Evolutionary conservation across 441 rosid genomes (phyloP).

Genomic region (Arabidopsis hybrid): DNA sequence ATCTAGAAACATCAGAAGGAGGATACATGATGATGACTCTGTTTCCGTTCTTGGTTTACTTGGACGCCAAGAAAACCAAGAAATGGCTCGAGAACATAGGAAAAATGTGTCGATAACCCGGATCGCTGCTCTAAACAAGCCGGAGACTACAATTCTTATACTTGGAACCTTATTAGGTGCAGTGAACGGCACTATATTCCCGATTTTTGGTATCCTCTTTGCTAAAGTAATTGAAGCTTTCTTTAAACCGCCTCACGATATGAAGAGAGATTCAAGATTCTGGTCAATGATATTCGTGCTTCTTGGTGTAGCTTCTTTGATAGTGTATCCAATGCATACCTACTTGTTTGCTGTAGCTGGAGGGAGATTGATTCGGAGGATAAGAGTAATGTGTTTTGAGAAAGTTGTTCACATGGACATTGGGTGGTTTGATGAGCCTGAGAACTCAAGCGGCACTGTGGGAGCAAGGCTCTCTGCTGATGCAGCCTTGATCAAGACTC

Average conservation of each 20-base stretch:
- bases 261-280: not conserved
- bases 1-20: not conserved
- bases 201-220: not conserved
- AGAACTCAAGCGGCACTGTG: not conserved
- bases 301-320: not conserved
- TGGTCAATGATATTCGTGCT: not conserved
- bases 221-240: not conserved
- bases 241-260: not conserved
- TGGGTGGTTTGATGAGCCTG: not conserved
- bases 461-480: not conserved
- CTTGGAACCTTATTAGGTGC: not conserved
- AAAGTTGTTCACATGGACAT: not conserved
- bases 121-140: constrained; percentile 34
- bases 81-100: constrained; percentile 18
- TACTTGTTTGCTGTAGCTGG: not conserved
- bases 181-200: not conserved
- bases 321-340: not conserved
- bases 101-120: constrained; percentile 48
- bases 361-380: not conserved
- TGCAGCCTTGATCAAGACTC: not conserved
- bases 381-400: not conserved
- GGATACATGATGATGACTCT: constrained; percentile 22
- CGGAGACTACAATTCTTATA: not conserved
- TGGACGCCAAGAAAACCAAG: constrained; percentile 6
- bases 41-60: constrained; percentile 25